Base-by-base conservation (phyloP, 495 filamentous ascomycete genomes). In the Neurospora tetrasperma region DNA sequence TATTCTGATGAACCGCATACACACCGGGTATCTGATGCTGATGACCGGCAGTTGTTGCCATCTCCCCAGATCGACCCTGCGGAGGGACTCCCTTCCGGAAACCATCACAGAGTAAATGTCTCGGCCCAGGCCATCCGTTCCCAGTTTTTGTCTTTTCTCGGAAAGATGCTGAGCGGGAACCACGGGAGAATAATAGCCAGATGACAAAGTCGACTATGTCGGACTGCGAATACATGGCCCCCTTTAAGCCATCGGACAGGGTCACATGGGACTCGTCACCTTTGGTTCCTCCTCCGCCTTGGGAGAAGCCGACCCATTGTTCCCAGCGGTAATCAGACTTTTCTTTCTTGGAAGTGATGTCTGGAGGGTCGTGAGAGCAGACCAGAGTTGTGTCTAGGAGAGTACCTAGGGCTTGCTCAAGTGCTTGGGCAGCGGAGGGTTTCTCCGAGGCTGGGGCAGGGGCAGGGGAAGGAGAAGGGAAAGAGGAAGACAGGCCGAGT, bases 151-250 rank as follows among this genome's bases (percentile, higher is more conserved):
- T n/a, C 43, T 46, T n/a, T 4, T 46, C 0, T 4, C 43, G 18
- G 18, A 18, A 44, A 7, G 18, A 46, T 20, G 8, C 43, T 10
- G 43, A 10, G 18, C 43, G 18, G 9, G 43, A 20, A 3, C 35
- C 3, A 38, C 43, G 43, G 18, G 87, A 88, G 81, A 97, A 97
- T 3, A 97, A 81, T 3, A 86, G 83, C 83, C 88, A 91, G 40
- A 98, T 89, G 12, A 90, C 90, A 78, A 93, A 96, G 81, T 97
- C 92, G 70, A 98, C 87, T 74, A 97, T 86, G 92, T 92, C 91
- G 6, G 87, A 85, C 73, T 92, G 90, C 11, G 79, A 83, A 74
- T 80, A 85, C 68, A 80, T 73, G 10, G 76, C 81, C 23, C 80
- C 79, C 70, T 76, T 71, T 31, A 82, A 75, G n/a, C 85, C 83